These are phyloP conservation scores for Jatropha multifida DNA, from an alignment of 441 rosid species.

Conservation along the genomic window DNA sequence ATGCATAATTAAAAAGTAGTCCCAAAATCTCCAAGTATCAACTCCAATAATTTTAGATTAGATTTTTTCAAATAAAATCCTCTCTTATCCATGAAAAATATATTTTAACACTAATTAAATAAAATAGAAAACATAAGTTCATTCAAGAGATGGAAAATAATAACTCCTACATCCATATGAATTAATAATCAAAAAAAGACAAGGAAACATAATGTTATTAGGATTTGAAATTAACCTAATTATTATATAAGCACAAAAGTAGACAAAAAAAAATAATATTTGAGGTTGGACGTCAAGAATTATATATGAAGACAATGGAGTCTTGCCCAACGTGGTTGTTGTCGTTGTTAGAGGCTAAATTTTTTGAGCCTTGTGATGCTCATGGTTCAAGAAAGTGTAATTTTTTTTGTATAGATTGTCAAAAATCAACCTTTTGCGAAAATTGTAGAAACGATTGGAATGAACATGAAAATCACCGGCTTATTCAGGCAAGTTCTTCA, in stretches of 20 bases:
- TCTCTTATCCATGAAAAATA: too few relatives aligned
- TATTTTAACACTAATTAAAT: too few relatives aligned
- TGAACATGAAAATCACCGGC: not conserved
- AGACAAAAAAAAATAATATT: not conserved
- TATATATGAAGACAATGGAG: not conserved
- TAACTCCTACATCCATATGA: not conserved
- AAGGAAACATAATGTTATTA: too few relatives aligned
- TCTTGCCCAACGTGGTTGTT: not conserved
- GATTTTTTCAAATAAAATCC: too few relatives aligned
- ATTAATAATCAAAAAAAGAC: too few relatives aligned
- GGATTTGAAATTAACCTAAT: not conserved
- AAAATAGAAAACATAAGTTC: too few relatives aligned
- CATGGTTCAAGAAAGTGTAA: not conserved
- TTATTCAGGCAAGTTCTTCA: constrained; percentile 9
- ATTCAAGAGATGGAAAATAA: too few relatives aligned
- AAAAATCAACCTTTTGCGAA: constrained; percentile 4
- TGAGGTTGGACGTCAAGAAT: too few relatives aligned
- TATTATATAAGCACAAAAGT: too few relatives aligned
- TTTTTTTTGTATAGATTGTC: constrained; percentile 12
- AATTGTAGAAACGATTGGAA: not conserved
- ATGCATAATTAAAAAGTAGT: not conserved
- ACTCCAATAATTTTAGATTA: constrained; percentile 2
- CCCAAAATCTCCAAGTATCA: not conserved
- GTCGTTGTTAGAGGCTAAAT: constrained; percentile 5
- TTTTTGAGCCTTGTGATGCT: constrained; percentile 1